A percentile compares a stretch with the other conserved stretches of the same genome.
Evolutionary conservation across 192 early-diverging fungal species (phyloP).

Genomic region (Backusella westeae): DNA sequence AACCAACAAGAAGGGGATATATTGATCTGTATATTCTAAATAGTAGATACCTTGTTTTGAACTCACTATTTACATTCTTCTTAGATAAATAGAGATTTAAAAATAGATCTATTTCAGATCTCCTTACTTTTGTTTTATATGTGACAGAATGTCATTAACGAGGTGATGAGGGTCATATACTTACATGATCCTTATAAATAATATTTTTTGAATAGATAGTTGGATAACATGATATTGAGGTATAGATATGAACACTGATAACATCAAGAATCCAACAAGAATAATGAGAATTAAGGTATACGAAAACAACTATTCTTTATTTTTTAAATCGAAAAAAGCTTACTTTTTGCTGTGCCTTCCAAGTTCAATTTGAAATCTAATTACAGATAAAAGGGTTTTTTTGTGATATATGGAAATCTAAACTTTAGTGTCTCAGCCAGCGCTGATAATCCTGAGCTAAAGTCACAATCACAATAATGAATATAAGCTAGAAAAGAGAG

Average conservation of each 20-base stretch:
- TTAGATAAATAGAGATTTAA: not conserved
- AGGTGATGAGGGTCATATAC: not conserved
- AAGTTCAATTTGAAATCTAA: not conserved
- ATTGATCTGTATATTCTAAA: not conserved
- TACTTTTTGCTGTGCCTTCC: not conserved
- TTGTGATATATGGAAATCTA: not conserved
- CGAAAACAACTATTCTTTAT: not conserved
- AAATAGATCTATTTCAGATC: not conserved
- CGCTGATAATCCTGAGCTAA: not conserved
- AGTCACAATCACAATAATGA: not conserved
- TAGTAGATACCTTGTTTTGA: not conserved
- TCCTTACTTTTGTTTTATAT: not conserved
- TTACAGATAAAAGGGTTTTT: not conserved
- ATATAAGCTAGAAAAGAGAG: not conserved
- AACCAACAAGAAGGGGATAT: not conserved
- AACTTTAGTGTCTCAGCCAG: not conserved
- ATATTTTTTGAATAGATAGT: not conserved
- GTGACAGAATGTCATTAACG: not conserved
- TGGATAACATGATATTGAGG: not conserved
- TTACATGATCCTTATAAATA: not conserved
- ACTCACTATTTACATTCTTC: not conserved
- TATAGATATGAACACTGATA: not conserved
- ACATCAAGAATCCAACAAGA: not conserved
- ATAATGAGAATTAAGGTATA: not conserved
- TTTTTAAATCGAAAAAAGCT: not conserved